A percentile compares a stretch with the other conserved stretches of the same genome.
Conservation (phyloP, 1,139 yeast species). For the Eremothecium sinecaudum region DNA sequence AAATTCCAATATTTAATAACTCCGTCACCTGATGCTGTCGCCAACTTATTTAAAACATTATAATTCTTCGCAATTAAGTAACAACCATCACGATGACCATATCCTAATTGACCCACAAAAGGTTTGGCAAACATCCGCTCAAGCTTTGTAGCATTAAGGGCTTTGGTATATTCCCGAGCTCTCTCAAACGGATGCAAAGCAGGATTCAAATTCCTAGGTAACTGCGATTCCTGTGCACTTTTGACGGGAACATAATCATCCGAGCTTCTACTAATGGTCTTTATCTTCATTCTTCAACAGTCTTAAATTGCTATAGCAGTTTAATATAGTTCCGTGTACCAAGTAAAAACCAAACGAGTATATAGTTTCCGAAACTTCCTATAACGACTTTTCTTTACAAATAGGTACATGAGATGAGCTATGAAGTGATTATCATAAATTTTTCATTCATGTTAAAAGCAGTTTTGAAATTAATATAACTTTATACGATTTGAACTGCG, state of each 20-base stretch:
- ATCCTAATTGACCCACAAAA: constrained; percentile 87
- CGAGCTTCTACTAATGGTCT: constrained; percentile 81
- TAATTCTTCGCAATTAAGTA: constrained; percentile 79
- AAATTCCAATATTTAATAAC: constrained; percentile 87
- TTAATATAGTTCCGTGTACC: too few species aligned
- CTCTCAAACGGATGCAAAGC: constrained; percentile 95
- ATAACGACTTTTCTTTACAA: too few species aligned
- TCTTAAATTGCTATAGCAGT: too few species aligned
- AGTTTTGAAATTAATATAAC: too few species aligned
- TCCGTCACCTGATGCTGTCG: constrained; percentile 95
- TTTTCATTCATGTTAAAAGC: too few species aligned
- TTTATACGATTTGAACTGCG: too few species aligned
- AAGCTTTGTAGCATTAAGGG: constrained; percentile 87
- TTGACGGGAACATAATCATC: constrained; percentile 88
- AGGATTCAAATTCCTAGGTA: constrained; percentile 87
- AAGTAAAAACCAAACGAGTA: too few species aligned
- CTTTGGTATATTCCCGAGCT: constrained; percentile 92
- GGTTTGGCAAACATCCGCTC: constrained; percentile 98
- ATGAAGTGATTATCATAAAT: too few species aligned
- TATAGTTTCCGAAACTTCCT: too few species aligned
- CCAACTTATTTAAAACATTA: constrained; percentile 59
- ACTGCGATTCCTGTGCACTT: constrained; percentile 76
- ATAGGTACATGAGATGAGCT: too few species aligned
- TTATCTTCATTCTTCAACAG: constrained; percentile 53
- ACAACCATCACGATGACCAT: constrained; percentile 95